Evolutionary conservation across 2,329 filamentous ascomycete genomes (phyloP), one percentile per base, ranked within the genome.

Genomic region (Fusarium subglutinans): DNA sequence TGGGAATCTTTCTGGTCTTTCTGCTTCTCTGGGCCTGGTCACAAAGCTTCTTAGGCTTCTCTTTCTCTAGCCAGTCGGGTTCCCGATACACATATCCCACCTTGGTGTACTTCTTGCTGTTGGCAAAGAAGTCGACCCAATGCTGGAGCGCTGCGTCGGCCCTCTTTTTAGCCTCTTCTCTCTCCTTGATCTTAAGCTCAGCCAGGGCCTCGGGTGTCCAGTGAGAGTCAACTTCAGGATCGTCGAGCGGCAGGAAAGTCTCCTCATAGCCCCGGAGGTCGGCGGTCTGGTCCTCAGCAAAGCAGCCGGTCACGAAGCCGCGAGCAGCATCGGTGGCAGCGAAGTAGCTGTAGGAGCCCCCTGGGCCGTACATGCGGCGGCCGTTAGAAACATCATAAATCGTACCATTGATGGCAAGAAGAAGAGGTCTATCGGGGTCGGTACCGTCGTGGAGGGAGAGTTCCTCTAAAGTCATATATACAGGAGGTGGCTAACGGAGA

Each of bases 251-350:
- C 14, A 96, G 81, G 83, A 90, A 98, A 89, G 97, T 96, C 72
- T 91, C 89, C 84, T 98, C 96, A 9, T 94, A 92, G 51, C 96
- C 96, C 70, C 93, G 90, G 81, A 98, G 85, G 84, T 99, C 96
- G 8, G 93, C 88, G 5, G 92, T 96, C 38, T 91, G 86, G 86
- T 99, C 96, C 73, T 94, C 92, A 44, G 90, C 86, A 84, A 99
- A 99, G 83, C 96, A 99, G 24, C 94, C 94, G 5, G 96, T 98
- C 15, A 99, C 91, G 82, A 95, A 99, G 26, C 92, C 94, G 55
- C 96, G 92, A 20, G 93, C 91, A 40, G 96, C 95, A 83, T 99
- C 96, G 71, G 88, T 88, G 69, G 96, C 96, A 0, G 95, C 90
- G 82, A 99, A 98, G 84, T 93, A 92, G 79, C 91, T 88, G 86